Conservation (phyloP, 345 rosid species). For the Salix brachista region DNA sequence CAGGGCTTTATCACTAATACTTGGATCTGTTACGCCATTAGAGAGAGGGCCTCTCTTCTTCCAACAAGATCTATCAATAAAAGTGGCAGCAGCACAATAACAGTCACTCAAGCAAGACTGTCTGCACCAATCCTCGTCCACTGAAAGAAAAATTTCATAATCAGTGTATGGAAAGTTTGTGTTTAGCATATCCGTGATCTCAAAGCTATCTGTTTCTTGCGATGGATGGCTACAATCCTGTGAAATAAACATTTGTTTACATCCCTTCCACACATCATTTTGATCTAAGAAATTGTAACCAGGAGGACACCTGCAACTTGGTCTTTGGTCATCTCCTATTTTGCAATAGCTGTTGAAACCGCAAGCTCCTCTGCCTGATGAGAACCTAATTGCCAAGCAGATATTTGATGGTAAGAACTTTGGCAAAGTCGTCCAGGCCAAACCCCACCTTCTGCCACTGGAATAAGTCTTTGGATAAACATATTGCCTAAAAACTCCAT, state of each 20-base stretch:
- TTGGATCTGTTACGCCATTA: too few relatives aligned
- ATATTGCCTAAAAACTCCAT: conserved; percentile 55
- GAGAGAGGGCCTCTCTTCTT: conserved; percentile 32
- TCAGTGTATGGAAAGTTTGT: too few relatives aligned
- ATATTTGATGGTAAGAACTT: conserved; percentile 34
- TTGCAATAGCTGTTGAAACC: conserved; percentile 57
- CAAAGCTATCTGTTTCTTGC: conserved; percentile 9
- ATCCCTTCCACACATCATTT: conserved; percentile 35
- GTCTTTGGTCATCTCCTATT: conserved; percentile 32
- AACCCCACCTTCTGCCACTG: conserved; percentile 18
- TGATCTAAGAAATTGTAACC: conserved; percentile 19
- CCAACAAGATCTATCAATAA: conserved; percentile 25
- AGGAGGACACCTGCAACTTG: conserved; percentile 37
- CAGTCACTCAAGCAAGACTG: conserved; percentile 36
- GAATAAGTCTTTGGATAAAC: conserved; percentile 38
- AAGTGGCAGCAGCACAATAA: conserved; percentile 46
- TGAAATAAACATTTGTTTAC: conserved; percentile 29
- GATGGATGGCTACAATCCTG: conserved; percentile 40
- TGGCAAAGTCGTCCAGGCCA: conserved; percentile 27
- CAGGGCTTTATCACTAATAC: conserved; percentile 5
- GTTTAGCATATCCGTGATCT: too few relatives aligned
- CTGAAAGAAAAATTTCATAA: too few relatives aligned
- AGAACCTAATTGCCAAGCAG: conserved; percentile 18
- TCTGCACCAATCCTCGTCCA: too few relatives aligned
- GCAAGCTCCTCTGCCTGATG: conserved; percentile 42